Conservation (phyloP, 2,329 filamentous ascomycete genomes). For the Ustulina deusta region DNA sequence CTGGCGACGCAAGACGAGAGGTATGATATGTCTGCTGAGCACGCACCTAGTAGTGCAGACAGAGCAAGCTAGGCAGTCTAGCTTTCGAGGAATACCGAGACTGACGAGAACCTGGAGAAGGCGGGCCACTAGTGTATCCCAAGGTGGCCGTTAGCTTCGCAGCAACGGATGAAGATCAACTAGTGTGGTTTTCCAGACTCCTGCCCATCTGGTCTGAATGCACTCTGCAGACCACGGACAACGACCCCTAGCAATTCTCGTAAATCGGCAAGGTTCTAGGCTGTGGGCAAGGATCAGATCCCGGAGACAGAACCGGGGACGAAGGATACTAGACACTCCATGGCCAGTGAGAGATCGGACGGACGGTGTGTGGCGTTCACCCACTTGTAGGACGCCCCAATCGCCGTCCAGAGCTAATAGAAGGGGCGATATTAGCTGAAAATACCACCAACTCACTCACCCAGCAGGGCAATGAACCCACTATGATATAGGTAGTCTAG, state of each 20-base stretch:
- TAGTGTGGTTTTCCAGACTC: constrained; percentile 12
- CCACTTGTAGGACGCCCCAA: constrained; percentile 18
- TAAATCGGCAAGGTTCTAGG: constrained; percentile 20
- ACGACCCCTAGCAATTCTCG: constrained; percentile 27
- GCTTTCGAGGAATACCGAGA: constrained; percentile 4
- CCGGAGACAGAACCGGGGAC: constrained; percentile 19
- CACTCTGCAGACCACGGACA: constrained; percentile 23
- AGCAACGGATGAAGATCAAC: constrained; percentile 11
- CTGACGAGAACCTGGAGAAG: constrained; percentile 13
- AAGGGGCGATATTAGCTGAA: constrained; percentile 31
- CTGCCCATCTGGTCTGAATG: constrained; percentile 4
- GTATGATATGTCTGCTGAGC: constrained; percentile 2
- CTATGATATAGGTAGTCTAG: neutral
- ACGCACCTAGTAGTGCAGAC: neutral
- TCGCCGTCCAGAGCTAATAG: constrained; percentile 14
- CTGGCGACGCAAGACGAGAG: neutral
- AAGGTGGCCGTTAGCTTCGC: constrained; percentile 8
- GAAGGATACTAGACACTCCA: neutral
- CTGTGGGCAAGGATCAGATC: constrained; percentile 25
- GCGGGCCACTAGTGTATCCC: constrained; percentile 3
- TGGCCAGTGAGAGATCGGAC: too few relatives aligned
- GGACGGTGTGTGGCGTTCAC: constrained; percentile 34
- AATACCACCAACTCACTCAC: constrained; percentile 1
- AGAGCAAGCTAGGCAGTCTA: neutral
- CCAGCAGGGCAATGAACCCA: too few relatives aligned